Evolutionary conservation across 805 yeast species (phyloP).

Genomic region (Saccharomycopsis javanensis): DNA sequence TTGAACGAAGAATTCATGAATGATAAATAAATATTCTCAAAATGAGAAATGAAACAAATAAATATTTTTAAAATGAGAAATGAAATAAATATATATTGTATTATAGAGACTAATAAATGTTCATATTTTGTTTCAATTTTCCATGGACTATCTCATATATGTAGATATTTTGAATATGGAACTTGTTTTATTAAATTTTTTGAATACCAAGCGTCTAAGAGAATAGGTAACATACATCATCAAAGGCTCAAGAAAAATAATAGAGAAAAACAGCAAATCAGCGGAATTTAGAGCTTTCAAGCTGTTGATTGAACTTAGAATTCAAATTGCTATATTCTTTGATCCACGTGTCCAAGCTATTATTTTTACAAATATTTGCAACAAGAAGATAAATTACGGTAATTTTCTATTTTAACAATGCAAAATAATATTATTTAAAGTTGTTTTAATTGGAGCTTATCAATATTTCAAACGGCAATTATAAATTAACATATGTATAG

Average conservation of each 20-base stretch:
- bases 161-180: neutral
- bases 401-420: neutral
- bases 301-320: too few relatives aligned
- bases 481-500: neutral
- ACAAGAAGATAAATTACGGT: too few relatives aligned
- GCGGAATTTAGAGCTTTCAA: too few relatives aligned
- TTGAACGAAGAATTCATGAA: constrained; percentile 13
- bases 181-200: too few relatives aligned
- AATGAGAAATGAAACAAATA: neutral
- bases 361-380: too few relatives aligned
- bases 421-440: neutral
- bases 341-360: too few relatives aligned
- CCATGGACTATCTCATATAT: neutral
- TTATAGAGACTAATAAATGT: neutral
- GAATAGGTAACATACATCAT: too few relatives aligned
- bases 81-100: neutral
- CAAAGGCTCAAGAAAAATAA: too few relatives aligned
- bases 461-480: neutral
- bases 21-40: neutral
- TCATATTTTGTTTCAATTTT: neutral
- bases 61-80: neutral
- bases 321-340: too few relatives aligned
- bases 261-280: too few relatives aligned
- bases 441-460: neutral
- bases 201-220: too few relatives aligned